Conservation (phyloP, 73 alveolate genomes). For the Paramecium bursaria region DNA sequence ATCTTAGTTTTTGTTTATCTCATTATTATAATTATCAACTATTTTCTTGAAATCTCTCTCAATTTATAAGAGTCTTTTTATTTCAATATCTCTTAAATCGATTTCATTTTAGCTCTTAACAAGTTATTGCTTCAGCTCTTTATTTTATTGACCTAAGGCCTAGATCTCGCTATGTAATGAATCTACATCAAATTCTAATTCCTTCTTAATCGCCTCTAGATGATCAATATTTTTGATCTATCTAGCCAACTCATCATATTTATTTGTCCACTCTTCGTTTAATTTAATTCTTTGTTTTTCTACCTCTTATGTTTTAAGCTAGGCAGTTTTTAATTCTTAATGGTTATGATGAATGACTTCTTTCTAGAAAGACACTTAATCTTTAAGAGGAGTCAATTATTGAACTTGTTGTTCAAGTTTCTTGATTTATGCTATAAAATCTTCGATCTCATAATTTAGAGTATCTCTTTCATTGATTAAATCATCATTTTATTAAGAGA, state of each 20-base stretch:
- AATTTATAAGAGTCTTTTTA: not conserved
- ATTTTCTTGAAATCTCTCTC: conserved; percentile 36
- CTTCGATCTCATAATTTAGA: not conserved
- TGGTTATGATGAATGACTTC: not conserved
- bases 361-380: not conserved
- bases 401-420: not conserved
- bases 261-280: conserved; percentile 47
- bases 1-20: conserved; percentile 19
- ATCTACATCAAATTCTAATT: conserved; percentile 30
- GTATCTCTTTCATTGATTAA: not conserved
- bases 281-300: conserved; percentile 1
- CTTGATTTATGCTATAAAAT: not conserved
- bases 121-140: not conserved
- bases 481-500: not conserved
- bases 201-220: not conserved
- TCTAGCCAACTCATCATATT: not conserved
- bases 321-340: not conserved
- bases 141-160: not conserved
- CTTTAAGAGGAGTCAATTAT: not conserved
- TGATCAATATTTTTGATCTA: conserved; percentile 7
- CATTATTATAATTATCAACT: not conserved
- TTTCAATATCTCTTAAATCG: conserved; percentile 45
- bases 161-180: not conserved
- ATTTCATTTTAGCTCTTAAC: not conserved
- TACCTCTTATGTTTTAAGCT: not conserved